These are phyloP conservation scores for Biancaea sappan DNA, from an alignment of 306 rosid genomes.

Conservation along the genomic window DNA sequence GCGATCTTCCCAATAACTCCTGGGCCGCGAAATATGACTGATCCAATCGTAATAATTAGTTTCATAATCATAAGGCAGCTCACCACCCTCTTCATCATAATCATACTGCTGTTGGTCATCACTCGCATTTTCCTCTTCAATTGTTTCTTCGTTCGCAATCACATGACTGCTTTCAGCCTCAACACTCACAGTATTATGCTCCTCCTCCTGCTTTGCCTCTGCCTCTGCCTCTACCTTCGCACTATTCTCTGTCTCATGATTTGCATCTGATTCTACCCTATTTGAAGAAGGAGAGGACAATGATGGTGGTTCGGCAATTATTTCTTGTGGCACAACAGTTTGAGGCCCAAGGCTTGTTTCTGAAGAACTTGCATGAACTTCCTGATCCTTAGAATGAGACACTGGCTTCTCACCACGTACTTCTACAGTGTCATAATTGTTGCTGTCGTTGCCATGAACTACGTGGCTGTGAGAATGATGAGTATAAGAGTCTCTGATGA, in stretches of 20 bases:
- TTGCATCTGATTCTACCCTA: slow-evolving; percentile 37
- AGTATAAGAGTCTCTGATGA: not conserved
- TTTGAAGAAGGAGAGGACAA: not conserved
- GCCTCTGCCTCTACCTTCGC: slow-evolving; percentile 20
- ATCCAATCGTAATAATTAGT: slow-evolving; percentile 72
- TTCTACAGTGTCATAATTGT: no score
- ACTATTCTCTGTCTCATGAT: slow-evolving; percentile 37
- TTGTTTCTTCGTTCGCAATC: slow-evolving; percentile 21
- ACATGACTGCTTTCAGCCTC: slow-evolving; percentile 25
- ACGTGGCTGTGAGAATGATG: not conserved
- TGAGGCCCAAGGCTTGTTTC: slow-evolving; percentile 17
- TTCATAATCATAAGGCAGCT: slow-evolving; percentile 40
- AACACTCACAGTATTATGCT: not conserved
- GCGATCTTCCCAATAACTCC: slow-evolving; percentile 84
- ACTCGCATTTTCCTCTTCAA: slow-evolving; percentile 43
- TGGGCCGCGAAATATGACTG: slow-evolving; percentile 76
- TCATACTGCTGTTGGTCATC: slow-evolving; percentile 15
- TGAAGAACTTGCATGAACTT: not conserved
- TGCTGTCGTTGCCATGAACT: no score
- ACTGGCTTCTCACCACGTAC: not conserved
- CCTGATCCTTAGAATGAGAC: not conserved
- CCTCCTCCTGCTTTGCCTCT: slow-evolving; percentile 23
- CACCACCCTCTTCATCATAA: slow-evolving; percentile 18
- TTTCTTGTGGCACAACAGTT: slow-evolving; percentile 32
- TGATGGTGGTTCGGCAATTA: slow-evolving; percentile 14